Conservation (phyloP, 345 rosid species). For the Hypericum androsaemum region DNA sequence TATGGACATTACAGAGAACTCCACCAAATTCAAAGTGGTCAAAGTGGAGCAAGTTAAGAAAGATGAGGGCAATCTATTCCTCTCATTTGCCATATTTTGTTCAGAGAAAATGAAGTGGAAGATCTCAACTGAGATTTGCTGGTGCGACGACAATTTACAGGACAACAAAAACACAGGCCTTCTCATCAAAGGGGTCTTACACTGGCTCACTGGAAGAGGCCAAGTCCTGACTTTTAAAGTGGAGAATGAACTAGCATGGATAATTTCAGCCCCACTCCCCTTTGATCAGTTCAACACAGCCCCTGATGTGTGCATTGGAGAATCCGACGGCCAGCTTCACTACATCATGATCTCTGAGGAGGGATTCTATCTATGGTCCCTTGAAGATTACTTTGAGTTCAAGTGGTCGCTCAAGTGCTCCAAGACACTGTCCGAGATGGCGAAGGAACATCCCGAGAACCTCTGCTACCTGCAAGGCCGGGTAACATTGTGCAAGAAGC, state of each 20-base stretch:
- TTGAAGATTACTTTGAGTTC: constrained; percentile 31
- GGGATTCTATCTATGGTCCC: constrained; percentile 31
- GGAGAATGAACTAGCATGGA: constrained; percentile 26
- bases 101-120: constrained; percentile 22
- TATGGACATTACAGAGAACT: constrained; percentile 6
- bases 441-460: constrained; percentile 18
- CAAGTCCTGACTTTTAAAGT: constrained; percentile 25
- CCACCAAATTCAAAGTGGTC: constrained; percentile 25
- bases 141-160: constrained; percentile 9
- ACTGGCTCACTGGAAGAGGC: constrained; percentile 32
- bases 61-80: constrained; percentile 5
- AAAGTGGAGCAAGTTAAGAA: constrained; percentile 12
- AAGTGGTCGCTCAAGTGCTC: constrained; percentile 25
- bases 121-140: constrained; percentile 25
- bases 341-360: constrained; percentile 22
- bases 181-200: constrained; percentile 22
- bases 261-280: constrained; percentile 19
- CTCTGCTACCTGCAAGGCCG: constrained; percentile 6
- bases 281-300: constrained; percentile 6
- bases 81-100: constrained; percentile 24
- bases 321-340: constrained; percentile 19
- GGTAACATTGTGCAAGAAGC: no score
- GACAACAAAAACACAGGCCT: constrained; percentile 24
- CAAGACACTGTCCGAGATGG: constrained; percentile 21
- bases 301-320: constrained; percentile 34